Percentiles rank a stretch among this genome's conserved stretches.
These are phyloP conservation scores for Vitis amurensis DNA, from an alignment of 164 flowering plant genomes.

Conservation along the genomic window DNA sequence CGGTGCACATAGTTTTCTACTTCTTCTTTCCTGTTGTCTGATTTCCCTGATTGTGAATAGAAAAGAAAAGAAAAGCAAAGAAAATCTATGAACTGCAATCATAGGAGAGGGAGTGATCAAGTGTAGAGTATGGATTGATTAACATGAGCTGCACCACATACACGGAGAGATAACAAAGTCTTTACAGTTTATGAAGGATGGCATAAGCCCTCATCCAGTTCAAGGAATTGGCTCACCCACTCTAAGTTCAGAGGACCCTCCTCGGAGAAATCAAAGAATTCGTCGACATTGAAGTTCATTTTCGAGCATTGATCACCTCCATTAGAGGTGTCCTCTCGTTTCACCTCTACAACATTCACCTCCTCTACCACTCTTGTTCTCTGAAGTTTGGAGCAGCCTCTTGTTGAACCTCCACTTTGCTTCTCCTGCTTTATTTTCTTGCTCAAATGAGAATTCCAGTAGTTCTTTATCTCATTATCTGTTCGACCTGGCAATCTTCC, in stretches of 20 bases:
- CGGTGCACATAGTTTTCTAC: no score
- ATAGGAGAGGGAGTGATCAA: no score
- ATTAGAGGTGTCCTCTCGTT: constrained; percentile 2
- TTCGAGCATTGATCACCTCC: constrained; percentile 8
- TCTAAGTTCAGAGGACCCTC: constrained; percentile 36
- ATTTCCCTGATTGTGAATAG: no score
- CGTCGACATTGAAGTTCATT: constrained; percentile 26
- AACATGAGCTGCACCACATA: not conserved
- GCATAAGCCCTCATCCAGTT: constrained; percentile 3
- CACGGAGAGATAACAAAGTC: not conserved
- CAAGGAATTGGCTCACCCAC: constrained; percentile 37
- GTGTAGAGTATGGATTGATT: no score
- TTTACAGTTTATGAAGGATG: not conserved
- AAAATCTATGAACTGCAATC: no score
- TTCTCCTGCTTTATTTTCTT: constrained; percentile 36
- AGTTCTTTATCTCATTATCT: constrained; percentile 56
- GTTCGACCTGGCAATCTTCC: constrained; percentile 59
- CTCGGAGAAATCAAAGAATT: constrained; percentile 44
- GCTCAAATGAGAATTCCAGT: constrained; percentile 64
- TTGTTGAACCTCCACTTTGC: constrained; percentile 12
- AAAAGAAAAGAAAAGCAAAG: no score
- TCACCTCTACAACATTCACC: not conserved
- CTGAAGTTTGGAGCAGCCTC: constrained; percentile 3
- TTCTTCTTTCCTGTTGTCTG: no score
- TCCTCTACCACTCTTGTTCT: constrained; percentile 7